Base-by-base conservation (phyloP, 345 rosid species). In the Citropsis articulata region DNA sequence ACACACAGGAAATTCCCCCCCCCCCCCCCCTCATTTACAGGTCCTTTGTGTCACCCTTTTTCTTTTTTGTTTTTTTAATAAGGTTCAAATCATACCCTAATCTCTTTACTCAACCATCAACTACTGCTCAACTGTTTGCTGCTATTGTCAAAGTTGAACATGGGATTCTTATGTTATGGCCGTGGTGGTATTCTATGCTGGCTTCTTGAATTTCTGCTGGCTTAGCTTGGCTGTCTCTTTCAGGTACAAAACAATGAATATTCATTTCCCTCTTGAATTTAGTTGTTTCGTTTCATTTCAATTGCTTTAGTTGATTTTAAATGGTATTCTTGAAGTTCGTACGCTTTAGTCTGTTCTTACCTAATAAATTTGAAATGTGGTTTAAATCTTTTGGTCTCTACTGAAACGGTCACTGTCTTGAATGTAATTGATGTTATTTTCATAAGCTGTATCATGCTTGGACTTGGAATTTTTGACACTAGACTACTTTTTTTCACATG, bases 231-330 rank as follows among this genome's bases (percentile, higher is more conserved):
- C 48, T 69, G 27, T 57, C 84, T 78, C 5, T 56, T 83, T 81
- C 84, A 85, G 83, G 83, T 88, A 84, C 89, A 87, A 75, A 83
- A 81, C 74, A 64, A 76, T 38, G 72, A 79, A 77, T 61, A 42
- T 75, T 50, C 40, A 55, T 33, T 72, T 77, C 22, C 64, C 65
- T 78, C 28, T 77, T 79, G 61, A 74, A 25, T 66, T 21, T 71
- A 10, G 28, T 40, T 45, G 16, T 35, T 78, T 74, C 57, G 9
- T 71, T 73, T 71, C 72, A 64, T 45, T 72, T 71, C 72, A 57
- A 64, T 73, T 40, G 61, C 55, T 66, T 72, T 77, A 61, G n/a
- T 71, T 81, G 33, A 67, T 74, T 77, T 66, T 67, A 76, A 50
- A 40, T 64, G 68, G 71, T 19, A 42, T 71, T 66, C 72, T 82